Evolutionary conservation across 169 alveolate genomes (phyloP).

Genomic region (Perkinsus chesapeaki): DNA sequence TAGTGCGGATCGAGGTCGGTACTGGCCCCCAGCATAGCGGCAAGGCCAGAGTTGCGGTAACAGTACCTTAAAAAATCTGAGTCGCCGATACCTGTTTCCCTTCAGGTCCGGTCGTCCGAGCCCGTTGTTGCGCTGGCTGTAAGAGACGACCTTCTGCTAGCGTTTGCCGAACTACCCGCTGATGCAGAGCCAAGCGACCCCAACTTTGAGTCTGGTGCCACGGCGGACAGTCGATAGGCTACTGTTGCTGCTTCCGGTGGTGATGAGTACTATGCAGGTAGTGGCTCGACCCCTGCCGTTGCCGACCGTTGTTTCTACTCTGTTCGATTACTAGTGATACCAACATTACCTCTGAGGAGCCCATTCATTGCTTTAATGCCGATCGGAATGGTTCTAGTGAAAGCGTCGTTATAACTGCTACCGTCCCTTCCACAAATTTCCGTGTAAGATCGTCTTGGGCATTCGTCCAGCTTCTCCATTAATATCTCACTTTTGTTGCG

Average conservation of each 20-base stretch:
- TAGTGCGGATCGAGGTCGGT: neutral
- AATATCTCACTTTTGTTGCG: too few relatives aligned
- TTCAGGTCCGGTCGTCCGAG: neutral
- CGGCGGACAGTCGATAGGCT: neutral
- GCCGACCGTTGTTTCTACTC: too few relatives aligned
- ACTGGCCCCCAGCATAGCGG: neutral
- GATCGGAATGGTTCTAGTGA: too few relatives aligned
- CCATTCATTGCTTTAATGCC: too few relatives aligned
- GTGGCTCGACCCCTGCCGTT: too few relatives aligned
- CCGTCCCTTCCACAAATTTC: too few relatives aligned
- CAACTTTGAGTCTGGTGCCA: neutral
- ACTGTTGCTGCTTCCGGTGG: neutral
- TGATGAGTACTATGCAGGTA: too few relatives aligned
- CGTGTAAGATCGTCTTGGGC: too few relatives aligned
- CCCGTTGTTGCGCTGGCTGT: neutral
- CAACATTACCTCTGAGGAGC: too few relatives aligned
- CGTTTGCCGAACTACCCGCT: neutral
- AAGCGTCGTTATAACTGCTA: too few relatives aligned
- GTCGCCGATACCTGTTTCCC: neutral
- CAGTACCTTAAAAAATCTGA: neutral
- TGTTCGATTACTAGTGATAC: too few relatives aligned
- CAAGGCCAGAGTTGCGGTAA: neutral
- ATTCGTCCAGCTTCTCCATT: too few relatives aligned
- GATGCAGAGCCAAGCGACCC: neutral
- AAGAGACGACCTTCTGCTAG: neutral